phyloP scores from a whole-genome alignment of 768 basidiomycete genomes.

The Lentinus brumalis region DNA sequence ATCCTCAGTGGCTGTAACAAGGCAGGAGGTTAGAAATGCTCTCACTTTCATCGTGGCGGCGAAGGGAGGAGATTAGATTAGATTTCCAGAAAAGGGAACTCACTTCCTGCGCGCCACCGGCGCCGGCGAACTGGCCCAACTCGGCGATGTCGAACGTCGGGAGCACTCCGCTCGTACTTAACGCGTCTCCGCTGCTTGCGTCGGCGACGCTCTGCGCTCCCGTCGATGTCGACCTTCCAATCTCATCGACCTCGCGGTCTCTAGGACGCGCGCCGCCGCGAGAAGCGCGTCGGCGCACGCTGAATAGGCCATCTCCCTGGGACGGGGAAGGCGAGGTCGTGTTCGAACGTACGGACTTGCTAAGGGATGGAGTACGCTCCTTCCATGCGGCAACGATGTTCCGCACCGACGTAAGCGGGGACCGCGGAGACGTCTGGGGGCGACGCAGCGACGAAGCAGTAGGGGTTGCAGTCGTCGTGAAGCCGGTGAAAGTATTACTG shows the following conservation, averaged over 20 bases:
- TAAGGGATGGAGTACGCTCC: conserved; percentile 59
- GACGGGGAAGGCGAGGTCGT: conserved; percentile 23
- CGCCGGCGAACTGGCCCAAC: conserved; percentile 42
- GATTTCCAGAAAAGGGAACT: conserved; percentile 21
- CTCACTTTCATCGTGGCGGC: conserved; percentile 11
- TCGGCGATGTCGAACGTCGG: conserved; percentile 52
- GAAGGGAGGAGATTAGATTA: conserved; percentile 11
- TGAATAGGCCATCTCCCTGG: conserved; percentile 50
- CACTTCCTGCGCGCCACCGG: conserved; percentile 47
- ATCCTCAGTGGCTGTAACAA: conserved; percentile 76
- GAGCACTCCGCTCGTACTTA: conserved; percentile 36
- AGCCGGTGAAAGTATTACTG: conserved; percentile 43
- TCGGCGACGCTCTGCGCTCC: conserved; percentile 3
- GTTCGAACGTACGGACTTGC: conserved; percentile 23
- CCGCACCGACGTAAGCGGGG: conserved; percentile 68
- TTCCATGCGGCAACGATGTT: conserved; percentile 84
- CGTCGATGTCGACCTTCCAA: conserved; percentile 5
- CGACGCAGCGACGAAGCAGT: conserved; percentile 57
- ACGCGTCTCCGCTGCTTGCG: conserved; percentile 31
- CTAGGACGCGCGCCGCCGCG: conserved; percentile 32
- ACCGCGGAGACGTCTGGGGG: conserved; percentile 64
- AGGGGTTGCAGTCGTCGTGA: conserved; percentile 34
- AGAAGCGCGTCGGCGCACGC: conserved; percentile 47
- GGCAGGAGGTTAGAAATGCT: conserved; percentile 3
- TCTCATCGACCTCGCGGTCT: conserved; percentile 17